Evolutionary conservation across 768 basidiomycete genomes (phyloP).

Genomic region (Boletus rufocinnamomeus): DNA sequence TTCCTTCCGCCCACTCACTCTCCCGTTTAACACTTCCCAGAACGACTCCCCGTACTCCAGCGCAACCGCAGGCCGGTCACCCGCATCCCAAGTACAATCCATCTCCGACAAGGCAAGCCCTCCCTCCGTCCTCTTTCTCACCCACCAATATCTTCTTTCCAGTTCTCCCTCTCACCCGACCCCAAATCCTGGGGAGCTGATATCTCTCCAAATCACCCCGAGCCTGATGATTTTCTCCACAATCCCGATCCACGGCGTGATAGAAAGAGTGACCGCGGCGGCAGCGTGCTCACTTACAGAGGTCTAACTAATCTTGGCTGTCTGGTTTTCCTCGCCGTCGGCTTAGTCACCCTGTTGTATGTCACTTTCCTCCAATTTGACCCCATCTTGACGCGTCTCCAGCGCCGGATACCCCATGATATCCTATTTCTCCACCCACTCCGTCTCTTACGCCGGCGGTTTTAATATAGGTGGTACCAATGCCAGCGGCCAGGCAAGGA

Average conservation of each 20-base stretch:
- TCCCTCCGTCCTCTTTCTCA: background rate
- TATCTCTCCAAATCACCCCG: constrained; percentile 54
- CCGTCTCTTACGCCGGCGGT: constrained; percentile 53
- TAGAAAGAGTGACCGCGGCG: constrained; percentile 51
- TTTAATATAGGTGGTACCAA: constrained; percentile 82
- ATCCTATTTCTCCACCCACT: constrained; percentile 51
- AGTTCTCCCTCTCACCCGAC: constrained; percentile 78
- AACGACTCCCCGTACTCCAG: constrained; percentile 44
- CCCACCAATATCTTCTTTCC: constrained; percentile 1
- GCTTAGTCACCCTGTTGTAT: constrained; percentile 62
- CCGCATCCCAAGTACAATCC: constrained; percentile 38
- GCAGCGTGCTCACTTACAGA: constrained; percentile 64
- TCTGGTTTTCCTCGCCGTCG: constrained; percentile 54
- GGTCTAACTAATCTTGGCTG: constrained; percentile 76
- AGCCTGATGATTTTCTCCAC: constrained; percentile 73
- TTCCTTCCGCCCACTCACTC: background rate
- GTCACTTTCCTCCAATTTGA: constrained; percentile 20
- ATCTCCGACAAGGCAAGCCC: constrained; percentile 59
- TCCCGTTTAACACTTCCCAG: constrained; percentile 21
- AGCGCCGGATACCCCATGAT: constrained; percentile 65
- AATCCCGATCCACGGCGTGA: constrained; percentile 71
- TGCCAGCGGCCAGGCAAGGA: constrained; percentile 63
- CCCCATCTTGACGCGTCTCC: constrained; percentile 3
- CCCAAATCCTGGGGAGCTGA: constrained; percentile 73
- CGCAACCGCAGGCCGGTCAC: constrained; percentile 35